Percentiles rank a stretch among this genome's conserved stretches.
phyloP scores from a whole-genome alignment of 345 rosid genomes.

The Iberis pinnata region DNA sequence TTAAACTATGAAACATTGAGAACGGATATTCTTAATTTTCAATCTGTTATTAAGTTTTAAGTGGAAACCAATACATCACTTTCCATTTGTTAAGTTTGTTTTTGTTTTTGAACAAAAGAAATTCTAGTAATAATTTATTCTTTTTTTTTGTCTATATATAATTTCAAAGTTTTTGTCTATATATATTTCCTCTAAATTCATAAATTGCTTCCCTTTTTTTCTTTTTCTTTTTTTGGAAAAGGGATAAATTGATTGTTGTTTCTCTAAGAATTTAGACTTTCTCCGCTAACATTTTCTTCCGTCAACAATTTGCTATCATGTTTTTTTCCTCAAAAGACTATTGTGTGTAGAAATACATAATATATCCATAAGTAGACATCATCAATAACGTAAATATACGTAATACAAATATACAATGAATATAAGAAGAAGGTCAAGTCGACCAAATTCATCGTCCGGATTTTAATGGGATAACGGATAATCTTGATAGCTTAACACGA shows the following conservation, averaged over 20 bases:
- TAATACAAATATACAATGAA: background rate
- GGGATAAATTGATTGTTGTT: background rate
- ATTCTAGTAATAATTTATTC: no score
- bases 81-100: no score
- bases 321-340: background rate
- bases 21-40: no score
- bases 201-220: no score
- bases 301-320: constrained; percentile 3
- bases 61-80: no score
- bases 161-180: no score
- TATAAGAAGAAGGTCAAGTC: background rate
- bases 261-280: background rate
- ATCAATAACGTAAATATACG: constrained; percentile 3
- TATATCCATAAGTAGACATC: background rate
- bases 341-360: background rate
- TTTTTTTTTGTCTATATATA: no score
- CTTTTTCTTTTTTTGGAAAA: background rate
- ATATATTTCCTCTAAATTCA: no score
- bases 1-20: no score
- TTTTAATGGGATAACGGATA: background rate
- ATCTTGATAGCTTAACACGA: constrained; percentile 4
- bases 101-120: no score
- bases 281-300: background rate
- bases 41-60: no score
- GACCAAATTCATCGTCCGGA: background rate